Evolutionary conservation across 495 filamentous ascomycete genomes (phyloP), one percentile per base, ranked within the genome.

Genomic region (Penicillium herquei): DNA sequence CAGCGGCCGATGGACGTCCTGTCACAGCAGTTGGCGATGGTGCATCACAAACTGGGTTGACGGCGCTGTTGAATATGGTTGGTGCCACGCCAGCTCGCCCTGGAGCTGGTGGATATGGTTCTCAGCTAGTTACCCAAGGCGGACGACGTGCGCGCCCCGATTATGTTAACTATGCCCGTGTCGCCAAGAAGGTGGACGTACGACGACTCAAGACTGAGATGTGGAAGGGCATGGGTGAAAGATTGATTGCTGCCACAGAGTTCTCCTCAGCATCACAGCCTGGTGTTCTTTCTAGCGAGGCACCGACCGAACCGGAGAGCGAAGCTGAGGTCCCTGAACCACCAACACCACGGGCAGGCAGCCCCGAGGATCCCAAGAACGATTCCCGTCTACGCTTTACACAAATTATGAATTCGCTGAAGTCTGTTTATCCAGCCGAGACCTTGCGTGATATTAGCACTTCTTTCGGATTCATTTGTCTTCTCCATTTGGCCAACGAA

Each of bases 111-210:
- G 90, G 88, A 17, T 98, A 96, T 70, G 94, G 94, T 1, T 90
- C 89, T 7, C 90, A 96, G 64, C 78, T 99, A 8, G 91, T 99
- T n/a, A 96, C 93, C 10, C 88, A 93, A 66, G 78, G 77, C 54
- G 88, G 80, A 56, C 73, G 93, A 46, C 77, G 94, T 42, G 67
- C 93, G 33, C 73, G 93, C 60, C 95, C 94, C 0, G 94, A 98
- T 68, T 98, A 99, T 56, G 90, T 99, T 31, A 90, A 96, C 67
- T 99, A 96, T 69, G 95, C 95, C 14, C 81, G 92, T 30, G 88
- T 95, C 21, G 95, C 95, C 12, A 99, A 96, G 82, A 99, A 98
- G 78, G 95, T 99, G n/a, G 95, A 99, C 65, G 92, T 98, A 0
- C 80, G 93, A 47, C 77, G 91, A 66, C 74, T 99, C 63, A 99